Base-by-base conservation (phyloP, 2,329 filamentous ascomycete species). In the Aspergillus tanneri region DNA sequence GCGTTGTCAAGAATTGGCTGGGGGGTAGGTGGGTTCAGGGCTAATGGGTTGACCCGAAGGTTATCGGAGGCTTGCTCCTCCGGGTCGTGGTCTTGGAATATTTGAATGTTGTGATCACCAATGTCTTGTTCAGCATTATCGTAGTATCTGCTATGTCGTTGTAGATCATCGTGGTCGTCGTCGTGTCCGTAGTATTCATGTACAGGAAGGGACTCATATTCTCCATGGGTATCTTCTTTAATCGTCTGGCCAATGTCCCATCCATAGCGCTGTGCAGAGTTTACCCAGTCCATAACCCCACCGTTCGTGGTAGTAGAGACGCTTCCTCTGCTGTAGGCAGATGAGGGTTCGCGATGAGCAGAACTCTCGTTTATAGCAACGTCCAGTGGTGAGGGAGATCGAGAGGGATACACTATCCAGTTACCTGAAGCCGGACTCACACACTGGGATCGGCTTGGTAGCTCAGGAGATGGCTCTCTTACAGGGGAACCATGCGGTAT, bases 1-100 rank as follows among this genome's bases (percentile, higher is more conserved):
- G 56, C 59, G 9, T 64, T 54, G 1, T 59, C 53, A 14, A 59
- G 40, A 23, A 54, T 44, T 7, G 68, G 68, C 34, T 65, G 65
- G 2, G 73, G 73, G 5, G 71, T 73, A 16, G 73, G 72, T 18
- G 73, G 73, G 43, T 77, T 76, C 62, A 77, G 69, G 49, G 65
- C 67, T 14, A 77, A 60, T 3, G 74, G 74, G 32, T 75, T 72
- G n/a, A 69, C 58, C 5, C 54, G 61, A 24, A 66, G 51, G 3
- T 58, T 55, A n/a, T 62, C 55, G 25, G 34, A 34, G 11, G 14
- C 7, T 7, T 67, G 57, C 22, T 65, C 57, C 24, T 62, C 61
- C 12, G 16, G 14, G 22, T 64, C 56, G 23, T 66, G 61, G 39
- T 68, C 65, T 14, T 62, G 56, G 50, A 65, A 65, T 35, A 67